Conservation (phyloP, 2,329 filamentous ascomycete genomes). For the Arthroderma sp. region DNA sequence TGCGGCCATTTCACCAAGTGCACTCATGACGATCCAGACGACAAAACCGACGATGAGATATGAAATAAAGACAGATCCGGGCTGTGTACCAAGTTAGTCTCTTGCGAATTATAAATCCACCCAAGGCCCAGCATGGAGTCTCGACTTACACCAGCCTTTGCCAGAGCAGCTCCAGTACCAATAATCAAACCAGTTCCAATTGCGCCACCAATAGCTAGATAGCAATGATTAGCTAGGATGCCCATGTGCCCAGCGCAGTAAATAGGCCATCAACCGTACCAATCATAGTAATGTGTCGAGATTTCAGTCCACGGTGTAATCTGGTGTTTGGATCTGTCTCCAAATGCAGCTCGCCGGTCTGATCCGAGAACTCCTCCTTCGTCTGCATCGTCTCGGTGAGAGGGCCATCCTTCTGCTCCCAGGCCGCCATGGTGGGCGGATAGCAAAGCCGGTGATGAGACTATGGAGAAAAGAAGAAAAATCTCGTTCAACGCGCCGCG, state of each 20-base stretch:
- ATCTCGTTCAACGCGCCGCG: slow-evolving; percentile 6
- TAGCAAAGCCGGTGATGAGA: slow-evolving; percentile 10
- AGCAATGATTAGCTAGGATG: slow-evolving; percentile 4
- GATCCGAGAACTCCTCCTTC: slow-evolving; percentile 9
- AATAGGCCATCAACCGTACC: slow-evolving; percentile 34
- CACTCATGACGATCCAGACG: slow-evolving; percentile 56
- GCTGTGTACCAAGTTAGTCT: slow-evolving; percentile 18
- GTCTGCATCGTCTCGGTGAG: slow-evolving; percentile 7
- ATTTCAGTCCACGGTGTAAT: slow-evolving; percentile 38
- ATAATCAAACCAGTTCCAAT: slow-evolving; percentile 48
- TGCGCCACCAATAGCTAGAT: slow-evolving; percentile 41
- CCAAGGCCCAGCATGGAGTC: background rate
- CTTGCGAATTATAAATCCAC: background rate
- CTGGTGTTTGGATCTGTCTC: slow-evolving; percentile 17
- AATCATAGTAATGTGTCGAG: slow-evolving; percentile 48
- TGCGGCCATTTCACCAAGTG: slow-evolving; percentile 39
- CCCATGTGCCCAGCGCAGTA: slow-evolving; percentile 15
- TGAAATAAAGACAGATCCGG: slow-evolving; percentile 33
- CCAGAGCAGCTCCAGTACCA: slow-evolving; percentile 41
- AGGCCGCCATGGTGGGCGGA: slow-evolving; percentile 10
- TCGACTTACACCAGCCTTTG: slow-evolving; percentile 26
- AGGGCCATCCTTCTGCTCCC: slow-evolving; percentile 12
- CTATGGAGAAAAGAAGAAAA: slow-evolving; percentile 4
- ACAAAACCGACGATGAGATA: slow-evolving; percentile 40
- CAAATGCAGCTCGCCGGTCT: slow-evolving; percentile 12